Base-by-base conservation (phyloP, 2,329 filamentous ascomycete species). In the Botryosphaeria dothidea region DNA sequence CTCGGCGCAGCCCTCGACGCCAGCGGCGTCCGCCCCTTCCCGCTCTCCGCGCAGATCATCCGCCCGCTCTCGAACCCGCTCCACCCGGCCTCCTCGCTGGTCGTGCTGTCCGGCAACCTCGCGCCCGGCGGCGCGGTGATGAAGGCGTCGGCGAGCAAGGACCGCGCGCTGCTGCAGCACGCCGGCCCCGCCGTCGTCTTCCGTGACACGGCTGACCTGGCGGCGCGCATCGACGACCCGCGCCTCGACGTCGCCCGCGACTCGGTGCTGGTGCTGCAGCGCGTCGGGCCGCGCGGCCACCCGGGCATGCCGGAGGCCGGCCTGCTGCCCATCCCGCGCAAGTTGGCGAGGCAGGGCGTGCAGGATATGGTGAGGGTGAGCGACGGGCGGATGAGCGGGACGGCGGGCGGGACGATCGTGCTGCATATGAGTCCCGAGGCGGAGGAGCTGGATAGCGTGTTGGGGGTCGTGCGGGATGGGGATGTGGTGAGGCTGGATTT, bases 281-380 rank as follows among this genome's bases (percentile, higher is more conserved):
- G 96, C 74, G 93, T 97, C 76, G 93, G 93, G 0, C 93, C 93
- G 7, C 91, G 91, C 74, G 93, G 93, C 66, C 93, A 93, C 0
- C 93, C 93, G 0, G 93, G 93, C 48, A 97, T 97, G 93, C 93
- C 93, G 1, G 93, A 97, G 79, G 93, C 93, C 0, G 91, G 91
- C 3, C 82, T 97, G 62, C 90, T 84, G 63, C 95, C 96, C 71
- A 86, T 96, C 6, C 92, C 93, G 0, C 85, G 97, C 15, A 85
- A 84, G 65, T 73, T 85, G 2, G 80, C 75, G 6, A 13, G 56
- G 6, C 71, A 71, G 63, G 83, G 83, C 0, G 81, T 85, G 1
- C 77, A 75, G 27, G 83, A 85, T 68, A 85, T 86, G 83, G 69
- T 86, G 29, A 75, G 84, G 0, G 71, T 86, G 4, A 83, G 80